These are phyloP conservation scores for Arachis hypogaea DNA, from an alignment of 306 rosid species.

Conservation along the genomic window DNA sequence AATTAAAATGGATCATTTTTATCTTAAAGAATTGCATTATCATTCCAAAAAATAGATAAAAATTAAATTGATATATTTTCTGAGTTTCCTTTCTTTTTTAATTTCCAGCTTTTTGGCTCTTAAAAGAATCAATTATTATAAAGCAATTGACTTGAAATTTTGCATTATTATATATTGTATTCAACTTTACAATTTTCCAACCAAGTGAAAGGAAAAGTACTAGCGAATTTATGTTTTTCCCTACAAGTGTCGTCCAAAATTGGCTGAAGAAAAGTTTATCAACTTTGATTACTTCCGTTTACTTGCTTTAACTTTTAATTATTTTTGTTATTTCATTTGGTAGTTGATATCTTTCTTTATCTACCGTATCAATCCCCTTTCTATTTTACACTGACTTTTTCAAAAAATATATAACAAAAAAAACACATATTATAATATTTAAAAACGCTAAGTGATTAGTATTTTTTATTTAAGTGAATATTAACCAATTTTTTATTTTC, in stretches of 20 bases:
- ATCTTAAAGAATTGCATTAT: too few relatives aligned
- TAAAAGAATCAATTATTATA: conserved; percentile 1
- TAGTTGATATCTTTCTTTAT: background rate
- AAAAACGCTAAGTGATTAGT: background rate
- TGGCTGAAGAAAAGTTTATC: background rate
- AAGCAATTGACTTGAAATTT: background rate
- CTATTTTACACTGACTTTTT: conserved; percentile 1
- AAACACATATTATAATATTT: too few relatives aligned
- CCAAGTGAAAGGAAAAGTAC: background rate
- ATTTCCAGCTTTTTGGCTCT: conserved; percentile 1
- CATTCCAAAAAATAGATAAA: too few relatives aligned
- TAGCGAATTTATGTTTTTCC: background rate
- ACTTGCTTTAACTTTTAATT: background rate
- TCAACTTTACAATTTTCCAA: background rate
- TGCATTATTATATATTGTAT: background rate
- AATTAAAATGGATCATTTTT: too few relatives aligned
- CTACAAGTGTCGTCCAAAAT: background rate
- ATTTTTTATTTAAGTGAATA: too few relatives aligned
- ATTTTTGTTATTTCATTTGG: too few relatives aligned
- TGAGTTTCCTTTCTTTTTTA: background rate
- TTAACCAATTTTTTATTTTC: too few relatives aligned
- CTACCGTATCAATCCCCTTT: background rate
- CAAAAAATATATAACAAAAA: background rate
- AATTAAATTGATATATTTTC: too few relatives aligned
- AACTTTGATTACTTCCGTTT: background rate